A percentile compares a stretch with the other conserved stretches of the same genome.
phyloP scores from a whole-genome alignment of 1,139 yeast species.

The Taphrina deformans region DNA sequence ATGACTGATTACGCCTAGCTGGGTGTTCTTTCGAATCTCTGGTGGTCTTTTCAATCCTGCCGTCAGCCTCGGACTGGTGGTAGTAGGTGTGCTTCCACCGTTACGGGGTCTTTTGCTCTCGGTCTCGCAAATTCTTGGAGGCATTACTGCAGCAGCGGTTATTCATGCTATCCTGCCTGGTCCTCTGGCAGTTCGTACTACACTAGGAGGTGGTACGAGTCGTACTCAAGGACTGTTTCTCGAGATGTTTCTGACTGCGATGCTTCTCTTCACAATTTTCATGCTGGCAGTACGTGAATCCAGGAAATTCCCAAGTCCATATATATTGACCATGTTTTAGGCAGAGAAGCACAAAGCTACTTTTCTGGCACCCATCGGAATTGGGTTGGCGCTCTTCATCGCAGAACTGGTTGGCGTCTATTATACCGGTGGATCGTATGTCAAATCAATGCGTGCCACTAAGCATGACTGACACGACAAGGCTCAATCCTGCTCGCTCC shows the following conservation, averaged over 20 bases:
- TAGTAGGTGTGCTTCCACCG: slow-evolving; percentile 73
- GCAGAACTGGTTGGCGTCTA: slow-evolving; percentile 80
- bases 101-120: slow-evolving; percentile 66
- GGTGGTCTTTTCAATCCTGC: slow-evolving; percentile 94
- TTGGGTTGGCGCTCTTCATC: slow-evolving; percentile 77
- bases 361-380: slow-evolving; percentile 76
- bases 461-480: neutral
- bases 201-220: slow-evolving; percentile 70
- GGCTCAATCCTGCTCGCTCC: slow-evolving; percentile 81
- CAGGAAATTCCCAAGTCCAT: neutral
- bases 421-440: slow-evolving; percentile 80
- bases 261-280: slow-evolving; percentile 73
- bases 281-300: slow-evolving; percentile 56
- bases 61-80: slow-evolving; percentile 69
- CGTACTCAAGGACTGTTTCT: slow-evolving; percentile 74
- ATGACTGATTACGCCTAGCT: slow-evolving; percentile 40
- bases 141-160: slow-evolving; percentile 92
- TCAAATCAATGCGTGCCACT: neutral
- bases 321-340: neutral
- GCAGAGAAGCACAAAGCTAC: slow-evolving; percentile 80
- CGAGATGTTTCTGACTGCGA: slow-evolving; percentile 77
- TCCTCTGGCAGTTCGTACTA: slow-evolving; percentile 66
- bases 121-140: slow-evolving; percentile 72
- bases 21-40: slow-evolving; percentile 73
- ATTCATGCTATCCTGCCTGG: slow-evolving; percentile 89